Conservation (phyloP, 345 rosid genomes). For the Hibiscus syriacus region DNA sequence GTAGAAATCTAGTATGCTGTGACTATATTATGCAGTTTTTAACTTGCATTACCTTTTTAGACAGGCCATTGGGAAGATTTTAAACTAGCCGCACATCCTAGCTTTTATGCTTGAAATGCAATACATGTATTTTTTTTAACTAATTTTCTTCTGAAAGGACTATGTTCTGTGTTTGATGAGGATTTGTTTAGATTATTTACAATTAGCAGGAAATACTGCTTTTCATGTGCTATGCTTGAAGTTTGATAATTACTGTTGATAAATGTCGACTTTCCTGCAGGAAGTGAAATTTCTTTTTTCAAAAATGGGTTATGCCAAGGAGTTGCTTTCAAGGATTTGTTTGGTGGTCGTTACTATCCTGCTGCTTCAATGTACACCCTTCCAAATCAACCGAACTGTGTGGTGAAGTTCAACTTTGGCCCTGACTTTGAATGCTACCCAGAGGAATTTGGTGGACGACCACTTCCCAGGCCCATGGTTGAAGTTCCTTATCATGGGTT, state of each 20-base stretch:
- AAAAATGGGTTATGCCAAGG: conserved; percentile 89
- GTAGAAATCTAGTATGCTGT: not conserved
- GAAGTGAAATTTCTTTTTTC: conserved; percentile 93
- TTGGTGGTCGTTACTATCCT: conserved; percentile 86
- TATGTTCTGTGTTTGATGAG: not conserved
- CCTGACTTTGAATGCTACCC: conserved; percentile 76
- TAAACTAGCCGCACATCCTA: not conserved
- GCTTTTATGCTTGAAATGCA: not conserved
- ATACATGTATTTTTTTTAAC: not conserved
- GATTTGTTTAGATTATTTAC: not conserved
- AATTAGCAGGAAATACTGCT: not conserved
- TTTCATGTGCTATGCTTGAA: conserved; percentile 11
- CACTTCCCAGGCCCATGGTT: conserved; percentile 60
- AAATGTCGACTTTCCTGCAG: conserved; percentile 32
- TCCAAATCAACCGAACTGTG: conserved; percentile 80
- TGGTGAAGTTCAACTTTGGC: conserved; percentile 88
- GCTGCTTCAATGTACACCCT: conserved; percentile 99
- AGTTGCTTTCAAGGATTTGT: conserved; percentile 74
- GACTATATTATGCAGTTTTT: not conserved
- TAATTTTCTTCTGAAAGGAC: not conserved
- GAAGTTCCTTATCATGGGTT: conserved; percentile 74
- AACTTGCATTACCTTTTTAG: not conserved
- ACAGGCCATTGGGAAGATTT: not conserved
- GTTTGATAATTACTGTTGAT: not conserved
- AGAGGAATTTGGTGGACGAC: conserved; percentile 57